These are phyloP conservation scores for Corynascus novoguineensis DNA, from an alignment of 495 filamentous ascomycete species.

Conservation along the genomic window DNA sequence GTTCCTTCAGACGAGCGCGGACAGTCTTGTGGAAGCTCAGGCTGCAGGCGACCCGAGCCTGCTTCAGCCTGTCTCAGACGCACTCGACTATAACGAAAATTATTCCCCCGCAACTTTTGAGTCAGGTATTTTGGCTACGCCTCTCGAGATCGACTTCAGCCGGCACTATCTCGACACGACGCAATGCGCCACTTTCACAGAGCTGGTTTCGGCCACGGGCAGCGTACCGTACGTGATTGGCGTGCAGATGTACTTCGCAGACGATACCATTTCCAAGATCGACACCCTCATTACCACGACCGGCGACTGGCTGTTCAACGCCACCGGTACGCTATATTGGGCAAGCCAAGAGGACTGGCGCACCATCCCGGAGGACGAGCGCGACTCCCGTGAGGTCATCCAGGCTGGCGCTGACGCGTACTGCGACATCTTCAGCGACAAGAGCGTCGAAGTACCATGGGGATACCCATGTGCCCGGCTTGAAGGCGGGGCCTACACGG, in stretches of 20 bases:
- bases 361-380: constrained; percentile 39
- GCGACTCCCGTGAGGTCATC: constrained; percentile 41
- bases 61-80: constrained; percentile 22
- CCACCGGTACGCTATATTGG: constrained; percentile 44
- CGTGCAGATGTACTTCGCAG: constrained; percentile 40
- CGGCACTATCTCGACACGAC: constrained; percentile 44
- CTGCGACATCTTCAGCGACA: constrained; percentile 42
- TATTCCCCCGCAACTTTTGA: constrained; percentile 31
- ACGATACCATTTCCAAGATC: constrained; percentile 30
- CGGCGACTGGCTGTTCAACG: constrained; percentile 49
- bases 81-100: constrained; percentile 31
- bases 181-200: constrained; percentile 49
- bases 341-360: constrained; percentile 40
- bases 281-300: constrained; percentile 41
- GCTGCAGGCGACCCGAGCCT: constrained; percentile 33
- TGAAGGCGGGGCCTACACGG: constrained; percentile 45
- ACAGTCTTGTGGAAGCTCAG: constrained; percentile 43
- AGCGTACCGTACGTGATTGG: constrained; percentile 46
- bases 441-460: constrained; percentile 45
- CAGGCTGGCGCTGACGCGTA: constrained; percentile 48
- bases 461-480: constrained; percentile 43
- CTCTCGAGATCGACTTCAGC: constrained; percentile 45
- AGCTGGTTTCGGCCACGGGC: constrained; percentile 42
- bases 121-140: constrained; percentile 36
- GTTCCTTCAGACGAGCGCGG: constrained; percentile 36